Evolutionary conservation across 495 filamentous ascomycete genomes (phyloP), one percentile per base, ranked within the genome.

Genomic region (Aspergillus bridgeri): DNA sequence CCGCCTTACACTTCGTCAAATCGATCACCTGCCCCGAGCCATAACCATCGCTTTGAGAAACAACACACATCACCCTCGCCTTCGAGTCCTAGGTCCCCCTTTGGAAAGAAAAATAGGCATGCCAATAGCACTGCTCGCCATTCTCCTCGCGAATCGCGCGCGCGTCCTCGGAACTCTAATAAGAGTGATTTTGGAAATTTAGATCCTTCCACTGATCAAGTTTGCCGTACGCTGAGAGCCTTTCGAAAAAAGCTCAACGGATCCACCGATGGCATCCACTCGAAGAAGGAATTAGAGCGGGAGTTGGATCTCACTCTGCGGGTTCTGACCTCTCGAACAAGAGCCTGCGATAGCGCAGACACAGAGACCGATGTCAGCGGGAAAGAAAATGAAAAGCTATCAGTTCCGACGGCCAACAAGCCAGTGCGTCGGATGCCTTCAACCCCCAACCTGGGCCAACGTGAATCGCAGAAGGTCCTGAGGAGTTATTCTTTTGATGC

Each of bases 181-280:
- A 79, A 79, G 56, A 70, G 59, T 58, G 83, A 83, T 22, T 85
- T 84, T 57, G 86, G 87, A 8, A 82, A 79, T 51, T 76, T 96
- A 6, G 85, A 85, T 63, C 83, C 84, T 72, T 86, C 89, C 6
- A 93, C 89, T 1, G 89, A 94, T 61, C 87, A 92, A 59, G 78
- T 91, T 0, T 91, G 88, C 61, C 88, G 88, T 23, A 86, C 86
- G 5, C 78, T 98, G 6, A 84, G 88, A 50, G 83, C 86, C 2
- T 97, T 95, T 65, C 82, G 94, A 17, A 93, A 91, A 73, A 90
- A 90, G 65, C 80, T 96, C 7, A 72, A 83, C 21, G 84, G 83
- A 13, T 83, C 81, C 13, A 73, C 81, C 2, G 83, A 92, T 42
- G 80, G 81, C 25, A 74, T 84, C 13, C 87, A 91, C 51, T 70